Conservation (phyloP, 331 rosid species). For the Prunus yedoensis region DNA sequence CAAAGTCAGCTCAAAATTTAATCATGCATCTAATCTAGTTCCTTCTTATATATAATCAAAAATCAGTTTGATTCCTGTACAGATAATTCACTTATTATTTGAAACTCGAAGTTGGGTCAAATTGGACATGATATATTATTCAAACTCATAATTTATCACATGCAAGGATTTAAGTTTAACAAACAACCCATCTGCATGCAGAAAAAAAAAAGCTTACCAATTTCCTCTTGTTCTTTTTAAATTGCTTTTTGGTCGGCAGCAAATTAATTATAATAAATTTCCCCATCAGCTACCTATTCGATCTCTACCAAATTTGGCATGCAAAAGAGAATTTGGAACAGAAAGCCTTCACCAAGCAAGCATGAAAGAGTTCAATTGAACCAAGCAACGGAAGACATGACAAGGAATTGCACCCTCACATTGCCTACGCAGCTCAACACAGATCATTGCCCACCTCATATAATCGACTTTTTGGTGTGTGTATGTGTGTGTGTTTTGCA, state of each 20-base stretch:
- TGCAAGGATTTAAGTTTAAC: neutral
- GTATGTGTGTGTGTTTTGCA: constrained; percentile 33
- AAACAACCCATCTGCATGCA: neutral
- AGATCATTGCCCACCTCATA: constrained; percentile 19
- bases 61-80: neutral
- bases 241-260: neutral
- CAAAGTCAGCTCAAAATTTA: neutral
- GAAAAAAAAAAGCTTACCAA: neutral
- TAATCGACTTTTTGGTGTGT: constrained; percentile 8
- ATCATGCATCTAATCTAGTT: neutral
- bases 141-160: neutral
- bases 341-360: neutral
- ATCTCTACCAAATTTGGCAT: neutral
- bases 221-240: neutral
- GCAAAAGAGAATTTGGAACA: neutral
- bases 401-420: constrained; percentile 24
- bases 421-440: constrained; percentile 16
- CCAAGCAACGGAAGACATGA: constrained; percentile 20
- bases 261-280: neutral
- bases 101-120: neutral
- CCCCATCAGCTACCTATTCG: neutral
- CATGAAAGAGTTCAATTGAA: neutral
- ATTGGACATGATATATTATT: neutral
- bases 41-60: neutral
- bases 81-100: neutral